Base-by-base conservation (phyloP, 1,284 basidiomycete species). In the Fomitopsis palustris region DNA sequence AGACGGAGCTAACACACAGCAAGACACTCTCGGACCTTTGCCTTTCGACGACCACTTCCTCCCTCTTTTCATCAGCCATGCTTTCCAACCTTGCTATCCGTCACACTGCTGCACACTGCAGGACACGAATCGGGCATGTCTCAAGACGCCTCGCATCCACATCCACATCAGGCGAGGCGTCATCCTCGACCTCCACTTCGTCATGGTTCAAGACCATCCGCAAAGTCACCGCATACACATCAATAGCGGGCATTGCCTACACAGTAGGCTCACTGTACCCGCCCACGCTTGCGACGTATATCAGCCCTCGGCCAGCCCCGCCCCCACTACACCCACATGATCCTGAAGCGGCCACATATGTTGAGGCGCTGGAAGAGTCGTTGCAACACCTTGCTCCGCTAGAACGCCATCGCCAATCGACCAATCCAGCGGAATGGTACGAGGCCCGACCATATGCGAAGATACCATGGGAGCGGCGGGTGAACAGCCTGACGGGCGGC, bases 401-500 rank as follows among this genome's bases (percentile, higher is more conserved):
- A 0, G 71, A 78, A 35, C 71, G 79, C 38, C 79, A 88, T 54
- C 77, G 85, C 38, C 59, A 70, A 8, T 65, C 70, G n/a, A 69
- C 75, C 1, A 83, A 85, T 62, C 75, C 80, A 0, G 72, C 76
- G 33, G 79, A 83, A 35, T 91, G 88, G 89, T 89, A 91, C 65
- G 90, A 92, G 71, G 78, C 82, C 38, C 84, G 95, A 42, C 94
- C 94, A 12, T 95, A 94, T 71, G 70, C 78, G 27, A 76, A 79
- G 23, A 81, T 88, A 58, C 87, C 92, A 0, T 84, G 87, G 63
- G 87, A 89, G 65, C 75, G 85, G 27, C 78, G 87, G 35, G 84
- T 84, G 53, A 92, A 98, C 74, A 90, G 85, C 62, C 78, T 98
- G 56, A 93, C 93, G 0, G 89, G 89, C 1, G 95, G 94, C 10